Conservation (phyloP, 345 rosid species). For the Gossypium turneri region DNA sequence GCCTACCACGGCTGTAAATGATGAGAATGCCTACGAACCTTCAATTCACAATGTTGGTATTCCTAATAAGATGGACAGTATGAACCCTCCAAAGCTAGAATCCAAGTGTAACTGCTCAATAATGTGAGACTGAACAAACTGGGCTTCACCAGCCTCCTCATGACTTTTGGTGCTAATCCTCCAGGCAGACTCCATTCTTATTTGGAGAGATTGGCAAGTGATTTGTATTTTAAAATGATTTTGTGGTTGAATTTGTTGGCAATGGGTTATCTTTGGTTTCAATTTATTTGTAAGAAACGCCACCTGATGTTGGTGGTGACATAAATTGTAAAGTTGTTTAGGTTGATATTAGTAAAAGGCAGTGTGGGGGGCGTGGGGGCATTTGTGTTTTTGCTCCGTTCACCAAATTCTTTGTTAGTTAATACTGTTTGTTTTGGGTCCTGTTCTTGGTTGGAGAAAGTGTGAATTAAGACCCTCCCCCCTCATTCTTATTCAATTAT, state of each 20-base stretch:
- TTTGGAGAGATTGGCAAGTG: slow-evolving; percentile 16
- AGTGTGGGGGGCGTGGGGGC: slow-evolving; percentile 21
- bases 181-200: neutral
- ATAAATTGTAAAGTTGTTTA: slow-evolving; percentile 49
- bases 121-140: slow-evolving; percentile 50
- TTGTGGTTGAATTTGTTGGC: slow-evolving; percentile 32
- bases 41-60: slow-evolving; percentile 54
- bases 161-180: neutral
- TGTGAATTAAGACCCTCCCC: slow-evolving; percentile 12
- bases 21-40: slow-evolving; percentile 69
- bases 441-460: neutral
- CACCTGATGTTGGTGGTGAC: slow-evolving; percentile 38
- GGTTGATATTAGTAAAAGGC: slow-evolving; percentile 38
- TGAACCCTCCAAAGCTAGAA: slow-evolving; percentile 84
- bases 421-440: slow-evolving; percentile 8
- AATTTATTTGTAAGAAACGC: slow-evolving; percentile 32
- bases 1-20: slow-evolving; percentile 52
- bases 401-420: slow-evolving; percentile 2
- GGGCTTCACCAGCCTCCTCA: slow-evolving; percentile 9
- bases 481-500: slow-evolving; percentile 11
- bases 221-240: slow-evolving; percentile 19
- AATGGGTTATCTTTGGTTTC: slow-evolving; percentile 34
- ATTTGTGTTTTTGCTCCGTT: slow-evolving; percentile 1
- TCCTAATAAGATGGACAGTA: slow-evolving; percentile 52
- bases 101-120: slow-evolving; percentile 96